Evolutionary conservation across 2,329 filamentous ascomycete genomes (phyloP).

Genomic region (Diaporthe sp.): DNA sequence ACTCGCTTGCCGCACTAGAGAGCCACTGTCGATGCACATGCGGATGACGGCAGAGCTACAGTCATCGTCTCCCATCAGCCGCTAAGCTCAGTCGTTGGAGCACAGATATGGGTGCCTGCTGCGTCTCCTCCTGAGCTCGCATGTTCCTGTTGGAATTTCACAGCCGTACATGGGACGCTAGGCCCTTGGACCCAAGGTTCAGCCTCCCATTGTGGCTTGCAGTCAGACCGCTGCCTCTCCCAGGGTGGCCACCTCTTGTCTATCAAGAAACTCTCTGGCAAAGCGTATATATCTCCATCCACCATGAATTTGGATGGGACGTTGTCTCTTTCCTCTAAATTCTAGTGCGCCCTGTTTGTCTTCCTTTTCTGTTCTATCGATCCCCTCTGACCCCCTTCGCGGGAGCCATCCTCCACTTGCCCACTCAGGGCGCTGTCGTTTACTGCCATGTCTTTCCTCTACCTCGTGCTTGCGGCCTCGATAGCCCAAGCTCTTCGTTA

Average conservation of each 20-base stretch:
- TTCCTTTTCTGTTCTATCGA: neutral
- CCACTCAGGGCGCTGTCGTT: constrained; percentile 39
- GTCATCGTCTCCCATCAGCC: constrained; percentile 18
- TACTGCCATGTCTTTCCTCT: constrained; percentile 41
- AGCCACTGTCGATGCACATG: neutral
- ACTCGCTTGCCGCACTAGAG: neutral
- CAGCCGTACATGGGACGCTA: constrained; percentile 17
- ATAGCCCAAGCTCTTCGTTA: constrained; percentile 46
- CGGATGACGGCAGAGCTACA: constrained; percentile 26
- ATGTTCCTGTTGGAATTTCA: constrained; percentile 7
- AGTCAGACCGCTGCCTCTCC: constrained; percentile 8
- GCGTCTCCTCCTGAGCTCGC: neutral
- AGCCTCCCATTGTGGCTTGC: constrained; percentile 20
- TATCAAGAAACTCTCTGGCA: neutral
- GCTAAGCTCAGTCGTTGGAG: neutral
- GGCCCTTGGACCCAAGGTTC: constrained; percentile 6
- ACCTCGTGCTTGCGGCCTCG: constrained; percentile 40
- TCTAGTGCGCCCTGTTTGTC: neutral
- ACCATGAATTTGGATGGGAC: neutral
- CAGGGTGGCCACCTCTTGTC: constrained; percentile 4
- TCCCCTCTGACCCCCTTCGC: neutral
- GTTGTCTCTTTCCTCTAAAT: neutral
- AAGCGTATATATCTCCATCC: constrained; percentile 24
- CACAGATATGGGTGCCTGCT: constrained; percentile 16
- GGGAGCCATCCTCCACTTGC: constrained; percentile 13